These are phyloP conservation scores for Chaetomium sp. DNA, from an alignment of 2,329 filamentous ascomycete species.

Conservation along the genomic window DNA sequence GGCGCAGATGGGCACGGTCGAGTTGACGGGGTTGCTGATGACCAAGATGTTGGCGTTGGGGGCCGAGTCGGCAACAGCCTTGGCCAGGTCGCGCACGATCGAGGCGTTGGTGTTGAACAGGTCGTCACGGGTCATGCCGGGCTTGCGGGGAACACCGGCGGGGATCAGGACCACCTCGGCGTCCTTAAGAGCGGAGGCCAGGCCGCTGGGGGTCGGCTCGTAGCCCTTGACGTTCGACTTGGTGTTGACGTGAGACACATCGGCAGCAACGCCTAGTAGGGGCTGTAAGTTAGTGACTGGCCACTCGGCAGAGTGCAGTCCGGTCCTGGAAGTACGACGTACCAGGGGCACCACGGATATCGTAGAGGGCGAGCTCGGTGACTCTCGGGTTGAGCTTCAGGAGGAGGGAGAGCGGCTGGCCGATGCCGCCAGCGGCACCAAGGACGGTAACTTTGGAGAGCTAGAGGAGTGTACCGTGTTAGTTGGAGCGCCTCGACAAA, in stretches of 20 bases:
- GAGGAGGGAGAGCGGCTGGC: slow-evolving; percentile 93
- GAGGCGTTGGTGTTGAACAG: slow-evolving; percentile 99
- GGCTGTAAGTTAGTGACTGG: slow-evolving; percentile 6
- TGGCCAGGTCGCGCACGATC: slow-evolving; percentile 97
- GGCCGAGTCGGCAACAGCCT: slow-evolving; percentile 80
- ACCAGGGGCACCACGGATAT: slow-evolving; percentile 93
- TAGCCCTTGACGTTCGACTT: slow-evolving; percentile 92
- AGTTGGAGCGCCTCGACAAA: slow-evolving; percentile 8
- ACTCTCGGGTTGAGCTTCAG: slow-evolving; percentile 98
- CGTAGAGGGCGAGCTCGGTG: slow-evolving; percentile 90
- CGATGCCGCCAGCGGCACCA: slow-evolving; percentile 95
- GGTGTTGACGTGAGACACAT: slow-evolving; percentile 98
- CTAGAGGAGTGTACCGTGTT: slow-evolving; percentile 40
- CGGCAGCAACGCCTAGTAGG: slow-evolving; percentile 80
- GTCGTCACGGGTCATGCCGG: slow-evolving; percentile 99
- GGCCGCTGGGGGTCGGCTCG: slow-evolving; percentile 67
- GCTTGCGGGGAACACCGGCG: slow-evolving; percentile 97
- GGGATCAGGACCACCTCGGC: slow-evolving; percentile 95
- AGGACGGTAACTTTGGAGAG: slow-evolving; percentile 96
- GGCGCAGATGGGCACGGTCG: slow-evolving; percentile 92
- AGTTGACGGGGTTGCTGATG: slow-evolving; percentile 99
- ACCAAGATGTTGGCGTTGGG: slow-evolving; percentile 93
- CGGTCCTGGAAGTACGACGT: slow-evolving; percentile 33
- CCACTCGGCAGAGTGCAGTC: no score
- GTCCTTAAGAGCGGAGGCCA: slow-evolving; percentile 73